Evolutionary conservation across 495 filamentous ascomycete species (phyloP), one percentile per base, ranked within the genome.

Genomic region (Aspergillus indologenus): DNA sequence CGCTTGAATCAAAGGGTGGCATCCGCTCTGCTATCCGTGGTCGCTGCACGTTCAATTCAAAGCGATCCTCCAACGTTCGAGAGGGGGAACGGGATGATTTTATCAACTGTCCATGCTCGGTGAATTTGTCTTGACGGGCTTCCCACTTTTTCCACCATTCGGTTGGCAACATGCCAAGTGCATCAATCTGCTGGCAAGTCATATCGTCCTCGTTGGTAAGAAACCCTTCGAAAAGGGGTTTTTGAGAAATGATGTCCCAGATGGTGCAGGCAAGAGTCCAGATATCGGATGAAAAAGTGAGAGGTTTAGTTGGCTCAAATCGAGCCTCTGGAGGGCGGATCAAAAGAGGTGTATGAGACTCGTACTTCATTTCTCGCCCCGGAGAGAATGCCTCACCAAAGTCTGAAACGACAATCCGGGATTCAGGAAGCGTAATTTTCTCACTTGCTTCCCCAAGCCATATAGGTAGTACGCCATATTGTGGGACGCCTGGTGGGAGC

Each of bases 311-410:
- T 21, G 68, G 67, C 57, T 74, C 65, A 56, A 73, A 74, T 43
- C 64, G 61, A 54, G 64, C 64, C 56, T 73, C 71, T 0, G 72
- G 68, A 17, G 73, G 68, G 8, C 71, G 60, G 21, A 68, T 68
- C 1, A 56, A 19, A 51, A 71, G 64, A 17, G 70, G 72, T 40
- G 66, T 71, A 61, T 65, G 63, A 26, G 71, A 76, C 34, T 70
- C 56, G 46, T 62, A 69, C 56, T 63, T 65, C 18, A 42, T 52
- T 57, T 73, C 61, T 53, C 66, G 34, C 45, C 64, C 43, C 7
- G 60, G 67, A n/a, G 62, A 69, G 59, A 77, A 78, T 12, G 75
- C 60, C 47, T 71, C 58, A 20, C 73, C 75, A 58, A 78, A 74
- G 45, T 78, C 75, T 46, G 61, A 22, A 56, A 80, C 69, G 3